phyloP scores from a whole-genome alignment of 208 protist species.

The Perkinsela sp. region DNA sequence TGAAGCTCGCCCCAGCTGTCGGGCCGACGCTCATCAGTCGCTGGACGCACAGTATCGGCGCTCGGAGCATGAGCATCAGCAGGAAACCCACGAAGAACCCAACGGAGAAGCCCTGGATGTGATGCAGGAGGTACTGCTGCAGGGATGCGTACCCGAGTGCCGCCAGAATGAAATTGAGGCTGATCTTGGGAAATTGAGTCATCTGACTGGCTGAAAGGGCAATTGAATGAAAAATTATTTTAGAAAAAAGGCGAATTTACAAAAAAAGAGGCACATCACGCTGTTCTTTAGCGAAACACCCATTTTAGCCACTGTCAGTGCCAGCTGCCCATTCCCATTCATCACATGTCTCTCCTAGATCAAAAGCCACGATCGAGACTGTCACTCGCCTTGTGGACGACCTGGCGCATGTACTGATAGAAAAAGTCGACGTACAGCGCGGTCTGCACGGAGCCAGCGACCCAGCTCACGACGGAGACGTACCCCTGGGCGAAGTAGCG shows the following conservation, averaged over 20 bases:
- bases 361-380: background rate
- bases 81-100: background rate
- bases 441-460: slow-evolving; percentile 61
- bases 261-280: too few relatives aligned
- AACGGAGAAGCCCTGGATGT: background rate
- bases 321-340: too few relatives aligned
- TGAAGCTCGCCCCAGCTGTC: background rate
- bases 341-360: too few relatives aligned
- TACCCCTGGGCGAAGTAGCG: slow-evolving; percentile 29
- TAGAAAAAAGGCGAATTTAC: background rate
- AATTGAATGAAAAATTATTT: background rate
- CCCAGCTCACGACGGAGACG: slow-evolving; percentile 31
- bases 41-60: background rate
- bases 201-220: too few relatives aligned
- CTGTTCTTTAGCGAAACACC: too few relatives aligned
- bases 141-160: background rate
- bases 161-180: background rate
- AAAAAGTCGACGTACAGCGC: slow-evolving; percentile 83
- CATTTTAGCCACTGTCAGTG: too few relatives aligned
- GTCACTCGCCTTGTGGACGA: slow-evolving; percentile 16
- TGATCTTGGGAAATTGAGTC: background rate
- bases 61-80: background rate
- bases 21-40: background rate
- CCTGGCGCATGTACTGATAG: slow-evolving; percentile 71
- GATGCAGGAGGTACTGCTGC: background rate